Conservation (phyloP, 2,329 filamentous ascomycete genomes). For the Pleurostoma richardsiae region DNA sequence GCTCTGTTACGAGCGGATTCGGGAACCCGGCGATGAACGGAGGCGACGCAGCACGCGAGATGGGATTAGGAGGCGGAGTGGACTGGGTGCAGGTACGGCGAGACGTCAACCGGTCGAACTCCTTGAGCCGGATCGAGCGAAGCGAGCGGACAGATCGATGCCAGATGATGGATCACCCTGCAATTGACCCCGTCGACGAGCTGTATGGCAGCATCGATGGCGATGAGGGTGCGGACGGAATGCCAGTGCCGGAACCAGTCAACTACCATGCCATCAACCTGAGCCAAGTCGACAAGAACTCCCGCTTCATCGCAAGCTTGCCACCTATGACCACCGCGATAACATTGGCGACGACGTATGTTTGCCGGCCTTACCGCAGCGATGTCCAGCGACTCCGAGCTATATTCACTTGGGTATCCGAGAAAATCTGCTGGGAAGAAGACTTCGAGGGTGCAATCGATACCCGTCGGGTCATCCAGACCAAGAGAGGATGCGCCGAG, state of each 20-base stretch:
- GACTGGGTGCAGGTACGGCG: conserved; percentile 98
- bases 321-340: conserved; percentile 78
- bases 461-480: conserved; percentile 76
- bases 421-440: conserved; percentile 93
- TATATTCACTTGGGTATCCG: conserved; percentile 97
- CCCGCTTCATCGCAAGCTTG: conserved; percentile 79
- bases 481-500: conserved; percentile 76
- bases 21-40: conserved; percentile 23
- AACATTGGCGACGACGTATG: conserved; percentile 81
- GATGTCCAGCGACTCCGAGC: conserved; percentile 89
- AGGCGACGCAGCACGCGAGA: conserved; percentile 60
- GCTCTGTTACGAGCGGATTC: conserved; percentile 39
- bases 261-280: conserved; percentile 80
- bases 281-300: conserved; percentile 89
- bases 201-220: conserved; percentile 81
- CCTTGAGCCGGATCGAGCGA: conserved; percentile 82
- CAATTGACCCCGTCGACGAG: conserved; percentile 85
- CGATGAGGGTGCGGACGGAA: conserved; percentile 81
- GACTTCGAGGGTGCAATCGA: conserved; percentile 85
- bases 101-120: conserved; percentile 93
- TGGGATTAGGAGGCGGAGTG: conserved; percentile 58
- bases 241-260: conserved; percentile 74
- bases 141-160: conserved; percentile 82
- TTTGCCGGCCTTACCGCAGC: conserved; percentile 90
- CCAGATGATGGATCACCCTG: conserved; percentile 88